Evolutionary conservation across 1,139 yeast genomes (phyloP).

Genomic region (Protomyces gravidus): DNA sequence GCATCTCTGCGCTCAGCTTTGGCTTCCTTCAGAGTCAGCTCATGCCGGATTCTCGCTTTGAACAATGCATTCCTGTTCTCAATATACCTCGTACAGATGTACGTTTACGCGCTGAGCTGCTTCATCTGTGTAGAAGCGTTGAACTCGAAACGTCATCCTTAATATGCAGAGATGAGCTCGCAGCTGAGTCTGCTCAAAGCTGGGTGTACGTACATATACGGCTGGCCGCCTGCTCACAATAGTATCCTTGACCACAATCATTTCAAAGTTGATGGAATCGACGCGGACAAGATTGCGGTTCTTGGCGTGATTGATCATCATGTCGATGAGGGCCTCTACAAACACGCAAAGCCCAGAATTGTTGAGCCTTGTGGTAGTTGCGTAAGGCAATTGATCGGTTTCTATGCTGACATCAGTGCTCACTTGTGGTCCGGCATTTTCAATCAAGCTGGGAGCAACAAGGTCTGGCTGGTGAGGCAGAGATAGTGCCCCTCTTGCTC

Average conservation of each 20-base stretch:
- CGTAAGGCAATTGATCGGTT: slow-evolving; percentile 12
- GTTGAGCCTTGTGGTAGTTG: slow-evolving; percentile 70
- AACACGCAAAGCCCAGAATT: slow-evolving; percentile 51
- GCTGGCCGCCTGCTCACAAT: neutral
- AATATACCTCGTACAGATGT: slow-evolving; percentile 68
- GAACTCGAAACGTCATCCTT: slow-evolving; percentile 51
- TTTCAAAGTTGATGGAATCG: slow-evolving; percentile 52
- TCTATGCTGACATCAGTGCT: neutral
- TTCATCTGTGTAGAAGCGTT: slow-evolving; percentile 49
- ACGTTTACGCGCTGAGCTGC: slow-evolving; percentile 65
- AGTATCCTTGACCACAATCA: slow-evolving; percentile 74
- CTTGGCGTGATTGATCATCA: slow-evolving; percentile 80
- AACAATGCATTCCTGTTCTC: slow-evolving; percentile 56
- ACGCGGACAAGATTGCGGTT: slow-evolving; percentile 41
- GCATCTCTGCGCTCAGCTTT: slow-evolving; percentile 65
- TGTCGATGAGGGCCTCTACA: slow-evolving; percentile 58
- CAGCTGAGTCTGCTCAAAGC: neutral
- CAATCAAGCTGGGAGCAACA: neutral
- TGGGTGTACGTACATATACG: slow-evolving; percentile 37
- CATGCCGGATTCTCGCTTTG: slow-evolving; percentile 32
- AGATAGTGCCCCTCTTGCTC: neutral
- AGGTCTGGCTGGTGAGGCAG: neutral
- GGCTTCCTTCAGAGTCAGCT: slow-evolving; percentile 52
- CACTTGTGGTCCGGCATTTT: neutral
- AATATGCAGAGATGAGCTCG: slow-evolving; percentile 63